Evolutionary conservation across 768 basidiomycete species (phyloP).

Genomic region (Leccinum uliginosum): DNA sequence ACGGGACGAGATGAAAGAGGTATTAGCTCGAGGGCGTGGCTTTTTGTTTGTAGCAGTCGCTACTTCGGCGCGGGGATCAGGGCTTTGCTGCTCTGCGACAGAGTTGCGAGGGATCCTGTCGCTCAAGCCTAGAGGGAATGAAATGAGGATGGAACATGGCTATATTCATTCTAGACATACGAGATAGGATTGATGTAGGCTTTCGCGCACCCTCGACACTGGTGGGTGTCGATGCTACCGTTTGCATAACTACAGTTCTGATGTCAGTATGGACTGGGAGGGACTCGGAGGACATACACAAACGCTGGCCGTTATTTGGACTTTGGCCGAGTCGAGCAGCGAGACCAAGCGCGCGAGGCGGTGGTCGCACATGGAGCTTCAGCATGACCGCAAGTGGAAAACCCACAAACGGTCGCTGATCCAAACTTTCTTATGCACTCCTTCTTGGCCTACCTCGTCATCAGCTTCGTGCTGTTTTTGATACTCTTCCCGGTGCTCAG

Average conservation of each 20-base stretch:
- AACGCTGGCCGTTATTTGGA: not conserved
- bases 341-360: slow-evolving; percentile 8
- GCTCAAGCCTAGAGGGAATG: slow-evolving; percentile 17
- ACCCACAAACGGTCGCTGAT: slow-evolving; percentile 1
- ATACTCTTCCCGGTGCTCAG: slow-evolving; percentile 88
- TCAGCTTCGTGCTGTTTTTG: slow-evolving; percentile 64
- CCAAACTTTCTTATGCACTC: slow-evolving; percentile 34
- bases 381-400: slow-evolving; percentile 15
- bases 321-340: slow-evolving; percentile 6
- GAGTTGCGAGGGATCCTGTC: slow-evolving; percentile 3
- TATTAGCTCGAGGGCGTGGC: slow-evolving; percentile 1
- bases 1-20: slow-evolving; percentile 19
- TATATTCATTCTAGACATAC: slow-evolving; percentile 13
- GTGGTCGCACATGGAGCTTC: slow-evolving; percentile 5
- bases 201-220: not conserved
- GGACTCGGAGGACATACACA: not conserved
- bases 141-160: not conserved
- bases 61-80: not conserved
- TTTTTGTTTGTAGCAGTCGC: not conserved
- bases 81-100: slow-evolving; percentile 2
- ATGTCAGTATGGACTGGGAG: slow-evolving; percentile 3
- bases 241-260: slow-evolving; percentile 1
- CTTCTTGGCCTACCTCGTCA: slow-evolving; percentile 56
- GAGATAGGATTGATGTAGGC: slow-evolving; percentile 15
- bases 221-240: not conserved